These are phyloP conservation scores for Pachysandra terminalis DNA, from an alignment of 164 flowering plant genomes.

Conservation along the genomic window DNA sequence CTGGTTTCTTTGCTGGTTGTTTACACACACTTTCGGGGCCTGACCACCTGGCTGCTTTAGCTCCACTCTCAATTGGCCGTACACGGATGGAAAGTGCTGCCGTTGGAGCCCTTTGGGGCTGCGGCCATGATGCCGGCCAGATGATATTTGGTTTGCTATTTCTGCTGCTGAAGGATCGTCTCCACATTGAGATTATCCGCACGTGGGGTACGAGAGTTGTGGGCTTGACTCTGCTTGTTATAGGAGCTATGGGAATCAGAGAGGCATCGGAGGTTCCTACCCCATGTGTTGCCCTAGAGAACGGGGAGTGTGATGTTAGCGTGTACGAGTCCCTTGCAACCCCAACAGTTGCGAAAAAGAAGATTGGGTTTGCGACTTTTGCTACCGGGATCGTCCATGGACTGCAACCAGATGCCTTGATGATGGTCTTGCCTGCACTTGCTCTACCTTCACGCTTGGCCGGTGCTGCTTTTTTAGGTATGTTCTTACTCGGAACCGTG, in stretches of 20 bases:
- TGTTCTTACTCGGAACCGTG: slow-evolving; percentile 91
- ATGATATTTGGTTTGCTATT: slow-evolving; percentile 81
- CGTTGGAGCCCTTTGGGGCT: slow-evolving; percentile 99
- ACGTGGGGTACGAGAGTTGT: slow-evolving; percentile 98
- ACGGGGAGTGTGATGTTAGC: slow-evolving; percentile 69
- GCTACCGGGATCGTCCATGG: slow-evolving; percentile 98
- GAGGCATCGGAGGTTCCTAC: slow-evolving; percentile 80
- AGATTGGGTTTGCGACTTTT: slow-evolving; percentile 94
- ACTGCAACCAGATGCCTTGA: slow-evolving; percentile 91
- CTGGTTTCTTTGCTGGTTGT: slow-evolving; percentile 98
- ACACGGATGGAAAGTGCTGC: slow-evolving; percentile 80
- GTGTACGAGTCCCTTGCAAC: slow-evolving; percentile 41
- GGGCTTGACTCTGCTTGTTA: slow-evolving; percentile 77
- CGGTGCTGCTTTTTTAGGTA: slow-evolving; percentile 87
- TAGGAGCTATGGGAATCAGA: slow-evolving; percentile 92
- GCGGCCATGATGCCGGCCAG: slow-evolving; percentile 98
- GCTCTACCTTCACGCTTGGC: slow-evolving; percentile 92
- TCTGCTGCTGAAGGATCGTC: slow-evolving; percentile 77
- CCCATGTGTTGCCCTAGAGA: slow-evolving; percentile 76
- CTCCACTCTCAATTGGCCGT: slow-evolving; percentile 96
- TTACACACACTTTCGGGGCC: slow-evolving; percentile 97
- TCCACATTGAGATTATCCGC: slow-evolving; percentile 79
- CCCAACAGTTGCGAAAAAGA: slow-evolving; percentile 51
- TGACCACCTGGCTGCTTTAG: slow-evolving; percentile 98
- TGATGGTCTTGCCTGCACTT: slow-evolving; percentile 96